These are phyloP conservation scores for Suaeda aralocaspica DNA, from an alignment of 148 eudicot genomes.

Conservation along the genomic window DNA sequence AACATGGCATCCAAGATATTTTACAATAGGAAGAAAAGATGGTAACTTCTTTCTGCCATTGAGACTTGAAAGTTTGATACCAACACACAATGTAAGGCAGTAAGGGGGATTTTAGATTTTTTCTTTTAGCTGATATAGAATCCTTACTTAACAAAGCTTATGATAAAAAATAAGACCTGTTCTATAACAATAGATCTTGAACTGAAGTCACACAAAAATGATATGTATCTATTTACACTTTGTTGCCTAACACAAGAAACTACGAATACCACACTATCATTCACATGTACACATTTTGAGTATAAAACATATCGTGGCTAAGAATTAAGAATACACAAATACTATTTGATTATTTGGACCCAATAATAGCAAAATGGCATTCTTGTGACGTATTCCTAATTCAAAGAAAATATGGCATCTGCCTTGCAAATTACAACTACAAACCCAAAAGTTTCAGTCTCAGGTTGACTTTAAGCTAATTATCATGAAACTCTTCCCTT, in stretches of 20 bases:
- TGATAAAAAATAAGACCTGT: neutral
- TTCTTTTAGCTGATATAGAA: neutral
- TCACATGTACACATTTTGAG: neutral
- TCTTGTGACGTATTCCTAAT: neutral
- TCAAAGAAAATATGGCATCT: neutral
- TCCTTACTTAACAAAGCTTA: neutral
- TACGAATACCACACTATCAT: no score
- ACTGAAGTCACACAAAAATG: no score
- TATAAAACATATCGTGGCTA: neutral
- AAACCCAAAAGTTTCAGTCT: neutral
- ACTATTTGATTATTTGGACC: neutral
- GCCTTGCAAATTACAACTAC: neutral
- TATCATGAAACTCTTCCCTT: neutral
- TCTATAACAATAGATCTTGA: no score
- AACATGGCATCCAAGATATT: neutral
- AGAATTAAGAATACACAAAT: neutral
- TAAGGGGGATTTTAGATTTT: neutral
- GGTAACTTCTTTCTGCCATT: neutral
- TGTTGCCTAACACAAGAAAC: neutral
- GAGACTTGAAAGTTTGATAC: constrained; percentile 2
- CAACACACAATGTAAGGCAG: no score
- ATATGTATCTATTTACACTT: neutral
- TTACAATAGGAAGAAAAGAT: neutral
- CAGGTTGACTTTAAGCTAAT: neutral
- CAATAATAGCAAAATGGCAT: neutral